Base-by-base conservation (phyloP, 441 rosid genomes). In the Geranium incanum region DNA sequence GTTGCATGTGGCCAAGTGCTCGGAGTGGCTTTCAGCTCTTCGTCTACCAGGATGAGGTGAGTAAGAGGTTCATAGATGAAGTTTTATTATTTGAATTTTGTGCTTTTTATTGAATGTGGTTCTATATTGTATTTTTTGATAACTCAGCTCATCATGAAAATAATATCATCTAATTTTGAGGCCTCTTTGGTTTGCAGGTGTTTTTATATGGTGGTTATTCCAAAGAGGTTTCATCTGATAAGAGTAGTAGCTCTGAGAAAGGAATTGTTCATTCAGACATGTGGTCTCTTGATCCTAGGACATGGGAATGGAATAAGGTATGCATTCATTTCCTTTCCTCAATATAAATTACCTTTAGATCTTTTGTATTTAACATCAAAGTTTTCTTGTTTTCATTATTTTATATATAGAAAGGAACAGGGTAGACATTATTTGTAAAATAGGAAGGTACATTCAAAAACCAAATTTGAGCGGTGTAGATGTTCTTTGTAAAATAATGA, bases 301-400 rank as follows among this genome's bases (percentile, higher is more conserved):
- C 94, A 60, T 92, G 99, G 99, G 97, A 94, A 81, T 94, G 99
- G 99, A 94, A 84, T 83, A 94, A 94, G 95, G 99, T 91, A 76
- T 52, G 84, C 80, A 66, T 70, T 50, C 71, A 36, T 48, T 69
- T 70, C 36, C 70, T 57, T 67, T 69, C 48, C 41, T 43, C 36
- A 0, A 23, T 48, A 48, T 48, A 48, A 11, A 48, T 48, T 11
- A 21, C 21, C 12, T 21, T 60, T 11, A 19, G 36, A 60, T 21
- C 33, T 60, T 19, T 19, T 23, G 13, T 48, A 48, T 48, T 48
- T 15, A 12, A 48, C 13, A 15, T 13, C 15, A 13, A 7, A 7
- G 33, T 28, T 28, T 43, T 48, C 15, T 48, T 11, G 15, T 48
- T 48, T 21, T 60, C 66, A 60, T 21, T 59, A 18, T 19, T 18